A percentile compares a stretch with the other conserved stretches of the same genome.
phyloP scores from a whole-genome alignment of 345 rosid species.

The Gossypium australe region DNA sequence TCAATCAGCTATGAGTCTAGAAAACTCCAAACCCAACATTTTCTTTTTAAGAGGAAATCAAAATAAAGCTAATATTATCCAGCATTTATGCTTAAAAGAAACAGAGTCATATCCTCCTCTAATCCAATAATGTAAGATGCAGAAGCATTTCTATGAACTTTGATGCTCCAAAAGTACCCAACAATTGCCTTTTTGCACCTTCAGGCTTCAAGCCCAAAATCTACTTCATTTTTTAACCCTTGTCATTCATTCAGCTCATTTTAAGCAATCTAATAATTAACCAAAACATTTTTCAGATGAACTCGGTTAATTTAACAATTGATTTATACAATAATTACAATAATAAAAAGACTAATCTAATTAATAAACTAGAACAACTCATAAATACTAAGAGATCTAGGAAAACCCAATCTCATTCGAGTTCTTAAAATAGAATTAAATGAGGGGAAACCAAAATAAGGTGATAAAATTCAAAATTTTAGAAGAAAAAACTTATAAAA shows the following conservation, averaged over 20 bases:
- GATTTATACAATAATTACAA: not conserved
- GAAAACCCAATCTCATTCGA: not conserved
- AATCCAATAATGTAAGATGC: not conserved
- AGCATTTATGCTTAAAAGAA: not conserved
- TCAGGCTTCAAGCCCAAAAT: not conserved
- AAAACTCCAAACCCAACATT: not conserved
- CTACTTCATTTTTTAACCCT: not conserved
- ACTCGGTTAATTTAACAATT: not conserved
- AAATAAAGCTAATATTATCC: not conserved
- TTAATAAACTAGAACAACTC: not conserved
- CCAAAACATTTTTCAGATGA: not conserved
- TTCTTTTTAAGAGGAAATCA: not conserved
- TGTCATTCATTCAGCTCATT: not conserved
- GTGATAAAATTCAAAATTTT: not conserved
- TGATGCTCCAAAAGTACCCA: not conserved
- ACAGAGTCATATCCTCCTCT: not conserved
- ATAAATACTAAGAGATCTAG: not conserved
- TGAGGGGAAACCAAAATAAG: not conserved
- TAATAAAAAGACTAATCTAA: not conserved
- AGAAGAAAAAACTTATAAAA: not conserved
- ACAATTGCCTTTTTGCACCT: not conserved
- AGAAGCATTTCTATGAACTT: not conserved
- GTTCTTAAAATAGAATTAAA: not conserved
- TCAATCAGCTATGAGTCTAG: constrained; percentile 1
- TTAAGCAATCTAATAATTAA: not conserved